These are phyloP conservation scores for Caryocar brasiliense DNA, from an alignment of 441 rosid species.

Conservation along the genomic window DNA sequence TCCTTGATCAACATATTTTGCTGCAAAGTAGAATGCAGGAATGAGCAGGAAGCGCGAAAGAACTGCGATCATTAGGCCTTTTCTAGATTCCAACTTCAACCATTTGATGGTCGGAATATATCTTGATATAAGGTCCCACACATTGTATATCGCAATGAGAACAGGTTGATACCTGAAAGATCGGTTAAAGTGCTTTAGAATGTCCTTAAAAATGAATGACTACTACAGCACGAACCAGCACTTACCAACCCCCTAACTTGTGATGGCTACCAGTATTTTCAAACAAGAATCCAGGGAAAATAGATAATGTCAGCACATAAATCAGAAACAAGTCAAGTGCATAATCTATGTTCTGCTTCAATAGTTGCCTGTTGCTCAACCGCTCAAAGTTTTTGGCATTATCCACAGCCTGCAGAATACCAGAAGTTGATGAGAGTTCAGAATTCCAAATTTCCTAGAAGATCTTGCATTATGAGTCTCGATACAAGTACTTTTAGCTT, in stretches of 20 bases:
- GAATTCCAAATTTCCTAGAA: not conserved
- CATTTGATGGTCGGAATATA: conserved; percentile 43
- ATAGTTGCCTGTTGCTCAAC: conserved; percentile 47
- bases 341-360: conserved; percentile 58
- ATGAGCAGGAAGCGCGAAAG: conserved; percentile 48
- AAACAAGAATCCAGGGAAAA: conserved; percentile 78
- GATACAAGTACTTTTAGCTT: too few relatives aligned
- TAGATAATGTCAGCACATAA: conserved; percentile 64
- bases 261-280: conserved; percentile 83
- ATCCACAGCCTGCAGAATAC: conserved; percentile 29
- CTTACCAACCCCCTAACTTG: conserved; percentile 61
- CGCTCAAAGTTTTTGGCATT: conserved; percentile 29
- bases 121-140: conserved; percentile 61
- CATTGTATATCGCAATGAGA: conserved; percentile 52
- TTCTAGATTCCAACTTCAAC: conserved; percentile 62
- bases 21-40: conserved; percentile 83
- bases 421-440: not conserved
- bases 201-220: too few relatives aligned
- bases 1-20: conserved; percentile 78
- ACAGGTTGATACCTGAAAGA: conserved; percentile 54
- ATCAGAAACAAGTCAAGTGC: conserved; percentile 49
- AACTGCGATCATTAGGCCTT: conserved; percentile 29
- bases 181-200: too few relatives aligned
- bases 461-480: too few relatives aligned
- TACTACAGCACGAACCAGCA: not conserved